Evolutionary conservation across 2,329 filamentous ascomycete genomes (phyloP), one percentile per base, ranked within the genome.

Genomic region (Aspergillus candidus): DNA sequence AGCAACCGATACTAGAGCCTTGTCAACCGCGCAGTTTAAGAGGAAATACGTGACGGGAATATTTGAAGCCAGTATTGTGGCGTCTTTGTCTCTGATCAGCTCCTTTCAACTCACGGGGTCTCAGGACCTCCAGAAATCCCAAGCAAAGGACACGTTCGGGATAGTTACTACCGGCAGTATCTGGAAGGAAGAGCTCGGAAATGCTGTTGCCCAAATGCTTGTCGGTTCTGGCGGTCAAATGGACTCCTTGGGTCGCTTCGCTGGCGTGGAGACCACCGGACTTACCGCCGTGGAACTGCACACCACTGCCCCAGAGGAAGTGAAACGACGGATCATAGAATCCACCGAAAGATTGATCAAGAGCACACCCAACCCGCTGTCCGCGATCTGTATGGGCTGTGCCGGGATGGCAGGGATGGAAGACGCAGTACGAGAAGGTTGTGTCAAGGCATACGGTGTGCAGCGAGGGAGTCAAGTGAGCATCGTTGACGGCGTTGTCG

Each of bases 351-450:
- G 75, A 40, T 68, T 95, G 18, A 66, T 94, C 22, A 62, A 60
- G 6, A 72, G 72, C 11, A 68, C 59, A 7, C 44, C 53, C 6
- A 45, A 75, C 0, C 70, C 73, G 3, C 77, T 90, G 0, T 72
- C 74, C 4, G 85, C 82, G 17, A 79, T 96, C 6, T 85, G 88
- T 58, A 77, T 96, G 72, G 90, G 90, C 0, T 96, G 90, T 63
- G 90, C 87, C 3, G 90, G 89, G 0, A 95, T 96, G 90, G 83
- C 84, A 1, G 90, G 89, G 0, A 76, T 96, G 68, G 85, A 93
- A 55, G 73, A 80, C 33, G 83, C 83, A 46, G 88, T 96, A 32
- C 76, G 83, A 30, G 74, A 78, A 35, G 84, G 84, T 1, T 84
- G 86, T 31, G 58, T 77, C 0, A 80, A 85, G 46, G 73, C 78